Conservation (phyloP, 495 filamentous ascomycete species). For the Letharia columbiana region DNA sequence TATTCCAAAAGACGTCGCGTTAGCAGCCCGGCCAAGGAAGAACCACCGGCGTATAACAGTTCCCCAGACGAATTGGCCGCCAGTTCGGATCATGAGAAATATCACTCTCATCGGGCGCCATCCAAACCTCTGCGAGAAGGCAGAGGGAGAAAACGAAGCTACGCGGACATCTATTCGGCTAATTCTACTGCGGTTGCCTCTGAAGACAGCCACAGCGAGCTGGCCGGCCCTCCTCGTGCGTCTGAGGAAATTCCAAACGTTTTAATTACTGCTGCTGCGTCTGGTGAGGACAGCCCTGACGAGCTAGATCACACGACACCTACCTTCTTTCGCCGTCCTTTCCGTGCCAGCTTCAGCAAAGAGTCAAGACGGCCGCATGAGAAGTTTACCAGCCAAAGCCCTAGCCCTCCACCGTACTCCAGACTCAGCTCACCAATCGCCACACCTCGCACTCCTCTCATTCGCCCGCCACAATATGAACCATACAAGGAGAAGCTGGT, state of each 20-base stretch:
- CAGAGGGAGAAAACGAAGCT: slow-evolving; percentile 3
- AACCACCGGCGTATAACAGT: slow-evolving; percentile 18
- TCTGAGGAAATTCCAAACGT: slow-evolving; percentile 3
- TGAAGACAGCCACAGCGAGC: not conserved
- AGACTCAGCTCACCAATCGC: slow-evolving; percentile 22
- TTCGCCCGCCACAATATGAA: slow-evolving; percentile 27
- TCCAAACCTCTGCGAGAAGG: slow-evolving; percentile 17
- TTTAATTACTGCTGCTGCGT: not conserved
- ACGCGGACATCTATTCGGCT: slow-evolving; percentile 1
- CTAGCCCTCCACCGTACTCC: slow-evolving; percentile 21
- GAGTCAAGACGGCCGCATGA: slow-evolving; percentile 1
- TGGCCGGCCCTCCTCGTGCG: slow-evolving; percentile 3
- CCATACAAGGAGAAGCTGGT: slow-evolving; percentile 55
- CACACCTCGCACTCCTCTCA: slow-evolving; percentile 17
- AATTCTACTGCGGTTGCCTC: not conserved
- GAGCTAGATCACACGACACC: slow-evolving; percentile 26
- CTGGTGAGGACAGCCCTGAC: slow-evolving; percentile 36
- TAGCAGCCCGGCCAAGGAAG: slow-evolving; percentile 32
- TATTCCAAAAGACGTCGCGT: slow-evolving; percentile 51
- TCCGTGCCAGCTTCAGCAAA: slow-evolving; percentile 15
- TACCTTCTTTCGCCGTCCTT: slow-evolving; percentile 8
- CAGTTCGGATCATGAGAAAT: slow-evolving; percentile 35
- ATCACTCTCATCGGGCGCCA: slow-evolving; percentile 30
- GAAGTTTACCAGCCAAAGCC: slow-evolving; percentile 11
- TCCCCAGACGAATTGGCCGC: slow-evolving; percentile 48